Evolutionary conservation across 257 asterid genomes (phyloP).

Genomic region (Ajuga chamaepitys): DNA sequence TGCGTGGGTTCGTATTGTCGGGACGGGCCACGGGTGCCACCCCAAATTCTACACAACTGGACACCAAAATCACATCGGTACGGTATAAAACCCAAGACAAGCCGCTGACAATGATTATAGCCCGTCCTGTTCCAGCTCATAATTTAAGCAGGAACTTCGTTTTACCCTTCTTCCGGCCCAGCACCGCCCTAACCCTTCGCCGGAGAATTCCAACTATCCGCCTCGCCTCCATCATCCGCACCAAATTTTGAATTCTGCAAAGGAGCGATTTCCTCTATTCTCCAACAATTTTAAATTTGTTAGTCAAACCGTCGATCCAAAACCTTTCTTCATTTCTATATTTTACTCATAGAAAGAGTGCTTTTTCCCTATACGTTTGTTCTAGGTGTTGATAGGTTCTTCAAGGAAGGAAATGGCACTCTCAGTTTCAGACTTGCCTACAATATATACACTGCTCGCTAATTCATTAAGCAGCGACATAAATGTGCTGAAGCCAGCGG

Average conservation of each 20-base stretch:
- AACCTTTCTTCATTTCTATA: conserved; percentile 9
- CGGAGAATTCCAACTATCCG: conserved; percentile 7
- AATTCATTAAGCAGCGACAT: conserved; percentile 73
- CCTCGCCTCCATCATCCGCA: conserved; percentile 10
- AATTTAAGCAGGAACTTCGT: conserved; percentile 19
- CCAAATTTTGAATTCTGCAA: neutral
- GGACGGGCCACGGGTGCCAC: too few relatives aligned
- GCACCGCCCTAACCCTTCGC: conserved; percentile 31
- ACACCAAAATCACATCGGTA: neutral
- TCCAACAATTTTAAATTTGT: conserved; percentile 2
- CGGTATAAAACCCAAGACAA: conserved; percentile 18
- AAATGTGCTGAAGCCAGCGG: conserved; percentile 88
- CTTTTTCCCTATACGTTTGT: neutral
- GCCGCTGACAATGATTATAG: conserved; percentile 17
- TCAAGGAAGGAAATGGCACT: conserved; percentile 49
- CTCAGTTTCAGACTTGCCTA: conserved; percentile 76
- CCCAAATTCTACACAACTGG: neutral
- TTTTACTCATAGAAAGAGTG: neutral
- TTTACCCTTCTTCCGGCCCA: conserved; percentile 29
- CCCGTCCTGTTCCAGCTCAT: conserved; percentile 27
- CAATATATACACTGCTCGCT: conserved; percentile 65
- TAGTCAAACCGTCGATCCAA: conserved; percentile 33
- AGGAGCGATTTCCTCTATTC: neutral
- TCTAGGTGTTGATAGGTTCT: neutral
- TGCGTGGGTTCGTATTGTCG: too few relatives aligned